Percentiles rank a stretch among this genome's conserved stretches.
Evolutionary conservation across 306 rosid genomes (phyloP).

Genomic region (Spatholobus suberectus): DNA sequence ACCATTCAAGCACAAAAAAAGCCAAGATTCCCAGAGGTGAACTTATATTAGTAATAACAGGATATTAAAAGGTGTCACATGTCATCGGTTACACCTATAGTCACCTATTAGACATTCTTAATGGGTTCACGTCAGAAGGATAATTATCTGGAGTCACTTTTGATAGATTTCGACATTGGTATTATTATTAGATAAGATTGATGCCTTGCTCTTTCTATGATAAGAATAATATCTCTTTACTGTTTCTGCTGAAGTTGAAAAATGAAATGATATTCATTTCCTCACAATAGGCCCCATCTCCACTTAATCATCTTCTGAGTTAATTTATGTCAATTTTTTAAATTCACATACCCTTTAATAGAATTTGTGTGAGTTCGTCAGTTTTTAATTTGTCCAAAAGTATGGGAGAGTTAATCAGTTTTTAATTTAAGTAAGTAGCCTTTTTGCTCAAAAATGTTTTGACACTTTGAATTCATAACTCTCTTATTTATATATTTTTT

Average conservation of each 20-base stretch:
- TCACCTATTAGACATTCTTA: background rate
- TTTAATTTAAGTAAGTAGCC: background rate
- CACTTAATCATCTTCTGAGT: background rate
- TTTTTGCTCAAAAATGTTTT: background rate
- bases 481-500: background rate
- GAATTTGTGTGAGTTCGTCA: background rate
- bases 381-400: background rate
- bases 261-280: background rate
- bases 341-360: background rate
- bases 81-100: conserved; percentile 14
- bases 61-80: conserved; percentile 41
- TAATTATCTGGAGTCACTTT: conserved; percentile 29
- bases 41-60: background rate
- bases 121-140: conserved; percentile 4
- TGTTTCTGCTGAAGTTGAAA: background rate
- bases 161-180: conserved; percentile 1
- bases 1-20: conserved; percentile 13
- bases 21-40: too few species aligned
- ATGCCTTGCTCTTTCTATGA: background rate
- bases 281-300: conserved; percentile 7
- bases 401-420: background rate
- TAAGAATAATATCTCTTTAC: conserved; percentile 14
- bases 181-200: conserved; percentile 20
- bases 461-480: background rate
- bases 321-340: background rate